Evolutionary conservation across 1,284 basidiomycete species (phyloP), one percentile per base, ranked within the genome.

Genomic region (Coniferiporia weirii): DNA sequence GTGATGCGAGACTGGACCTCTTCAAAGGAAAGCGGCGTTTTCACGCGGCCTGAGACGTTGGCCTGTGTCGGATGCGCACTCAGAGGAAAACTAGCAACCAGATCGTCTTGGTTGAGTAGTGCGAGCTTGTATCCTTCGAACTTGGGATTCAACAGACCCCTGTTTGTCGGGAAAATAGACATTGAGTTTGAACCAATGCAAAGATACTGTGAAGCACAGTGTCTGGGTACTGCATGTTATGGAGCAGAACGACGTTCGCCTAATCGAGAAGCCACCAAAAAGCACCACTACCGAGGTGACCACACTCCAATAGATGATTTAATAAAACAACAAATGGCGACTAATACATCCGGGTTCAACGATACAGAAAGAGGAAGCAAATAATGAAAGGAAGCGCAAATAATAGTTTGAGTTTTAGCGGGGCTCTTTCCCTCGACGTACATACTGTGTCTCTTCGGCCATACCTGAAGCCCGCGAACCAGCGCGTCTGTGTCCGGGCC

Each of bases 101-200:
- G 72, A 10, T 81, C 72, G 32, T 84, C 80, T 64, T 85, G 82
- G 7, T 76, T 69, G 40, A 88, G 71, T 10, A 81, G 73, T 60
- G 84, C 77, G 43, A 94, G 78, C 68, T 84, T 91, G 72, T 94
- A 94, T 1, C 88, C 87, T 64, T 94, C 90, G 63, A 94, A 94
- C 64, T 87, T 89, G 2, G 88, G 83, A 65, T 93, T 93, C n/a
- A 89, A 71, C 3, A 93, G 76, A 38, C 72, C 63, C 32, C 74
- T 75, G 27, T 73, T 69, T 3, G 76, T 74, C 17, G 67, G 65
- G 61, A 80, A 78, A 54, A 19, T 53, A 36, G 60, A 22, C 64
- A 65, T 64, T 27, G 43, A n/a, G 32, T 12, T 47, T n/a, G 4
- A 43, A 10, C 2, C 15, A 20, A 3, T 9, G 3, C 10, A 20